Percentiles rank a stretch among this genome's conserved stretches.
Evolutionary conservation across 1,284 basidiomycete genomes (phyloP).

Genomic region (Inonotus hispidus): DNA sequence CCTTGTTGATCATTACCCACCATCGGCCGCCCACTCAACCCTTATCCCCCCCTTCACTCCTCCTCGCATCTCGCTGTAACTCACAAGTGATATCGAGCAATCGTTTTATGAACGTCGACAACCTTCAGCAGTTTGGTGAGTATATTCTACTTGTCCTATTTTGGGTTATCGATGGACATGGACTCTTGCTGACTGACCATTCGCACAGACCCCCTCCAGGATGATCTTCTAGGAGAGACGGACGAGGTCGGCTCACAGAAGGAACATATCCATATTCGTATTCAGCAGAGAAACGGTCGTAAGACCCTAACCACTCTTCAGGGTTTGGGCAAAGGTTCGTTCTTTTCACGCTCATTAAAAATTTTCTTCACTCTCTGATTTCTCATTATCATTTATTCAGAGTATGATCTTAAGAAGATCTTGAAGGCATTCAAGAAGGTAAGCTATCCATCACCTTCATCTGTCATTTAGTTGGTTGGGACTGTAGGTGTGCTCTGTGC

Average conservation of each 20-base stretch:
- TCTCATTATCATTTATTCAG: slow-evolving; percentile 36
- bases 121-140: slow-evolving; percentile 32
- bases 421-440: slow-evolving; percentile 99
- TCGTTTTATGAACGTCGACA: slow-evolving; percentile 90
- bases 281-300: slow-evolving; percentile 98
- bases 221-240: slow-evolving; percentile 71
- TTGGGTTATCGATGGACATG: slow-evolving; percentile 31
- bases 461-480: neutral
- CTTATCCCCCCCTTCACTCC: slow-evolving; percentile 11
- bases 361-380: neutral
- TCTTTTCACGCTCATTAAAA: neutral
- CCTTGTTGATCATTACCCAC: neutral
- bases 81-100: slow-evolving; percentile 20
- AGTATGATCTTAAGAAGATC: slow-evolving; percentile 97
- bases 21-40: neutral
- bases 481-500: neutral
- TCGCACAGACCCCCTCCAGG: slow-evolving; percentile 72
- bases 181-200: slow-evolving; percentile 6
- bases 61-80: neutral
- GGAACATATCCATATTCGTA: slow-evolving; percentile 93
- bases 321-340: slow-evolving; percentile 87
- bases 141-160: neutral
- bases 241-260: slow-evolving; percentile 78
- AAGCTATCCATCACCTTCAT: slow-evolving; percentile 10
- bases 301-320: slow-evolving; percentile 99